Base-by-base conservation (phyloP, 2,329 filamentous ascomycete genomes). In the Cladosporium cucumerinum region DNA sequence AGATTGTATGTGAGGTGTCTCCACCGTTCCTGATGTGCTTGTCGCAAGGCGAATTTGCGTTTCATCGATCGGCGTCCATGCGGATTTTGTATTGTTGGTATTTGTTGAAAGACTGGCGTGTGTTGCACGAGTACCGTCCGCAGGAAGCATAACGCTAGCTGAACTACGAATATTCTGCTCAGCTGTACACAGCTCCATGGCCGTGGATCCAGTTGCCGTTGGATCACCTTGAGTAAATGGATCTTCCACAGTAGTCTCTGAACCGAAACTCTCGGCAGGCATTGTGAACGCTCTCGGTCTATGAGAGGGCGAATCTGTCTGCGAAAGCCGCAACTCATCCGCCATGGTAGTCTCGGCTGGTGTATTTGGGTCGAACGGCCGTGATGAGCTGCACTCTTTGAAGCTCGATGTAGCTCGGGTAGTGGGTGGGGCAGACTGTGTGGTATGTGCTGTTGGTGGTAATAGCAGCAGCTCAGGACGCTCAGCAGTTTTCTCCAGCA, bases 301-400 rank as follows among this genome's bases (percentile, higher is more conserved):
- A 57, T 34, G 52, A 57, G 61, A 63, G 3, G 61, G 61, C 21
- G 61, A 57, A 23, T 63, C 61, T 57, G 54, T 57, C 1, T 46
- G 43, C 16, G 63, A 60, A 46, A 65, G 55, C 21, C 63, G 57
- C 5, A 65, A 23, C 14, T 65, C 63, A 21, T 65, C 63, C 23
- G 63, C 61, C 61, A 63, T 57, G 10, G 61, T 57, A 10, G 52
- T 63, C 18, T 63, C 61, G 18, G 54, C 61, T 48, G 54, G 61
- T 21, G 51, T 57, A 14, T 49, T 30, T 26, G 54, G 52, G 30
- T 63, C 43, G 18, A 57, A 57, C 8, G 39, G 61, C 18, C 36
- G 49, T 11, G 61, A 57, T 25, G 54, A 57, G 39, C 26, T 57
- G 21, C 43, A 57, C 21, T 57, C 52, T 7, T 34, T 28, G 28